These are phyloP conservation scores for Oldenlandia corymbosa DNA, from an alignment of 257 asterid genomes.

Conservation along the genomic window DNA sequence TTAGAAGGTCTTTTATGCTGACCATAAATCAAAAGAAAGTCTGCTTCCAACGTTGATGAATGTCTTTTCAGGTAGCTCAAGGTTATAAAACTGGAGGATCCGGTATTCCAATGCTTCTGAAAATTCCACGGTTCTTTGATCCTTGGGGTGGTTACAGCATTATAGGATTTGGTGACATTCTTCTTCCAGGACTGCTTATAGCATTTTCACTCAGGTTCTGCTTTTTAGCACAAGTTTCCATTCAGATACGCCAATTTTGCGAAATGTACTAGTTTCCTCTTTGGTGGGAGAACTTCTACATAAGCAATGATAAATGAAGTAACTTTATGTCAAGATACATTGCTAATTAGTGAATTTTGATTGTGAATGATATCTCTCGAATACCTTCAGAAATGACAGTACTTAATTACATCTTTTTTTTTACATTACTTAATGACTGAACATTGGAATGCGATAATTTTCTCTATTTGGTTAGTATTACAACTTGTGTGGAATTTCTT, in stretches of 20 bases:
- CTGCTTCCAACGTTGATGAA: slow-evolving; percentile 12
- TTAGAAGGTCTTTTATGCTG: slow-evolving; percentile 5
- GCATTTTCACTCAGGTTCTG: slow-evolving; percentile 79
- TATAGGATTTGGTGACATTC: slow-evolving; percentile 86
- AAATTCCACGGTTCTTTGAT: slow-evolving; percentile 82
- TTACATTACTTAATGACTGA: too few relatives aligned
- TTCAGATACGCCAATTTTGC: too few relatives aligned
- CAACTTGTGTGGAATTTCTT: too few relatives aligned
- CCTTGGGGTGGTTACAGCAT: slow-evolving; percentile 99
- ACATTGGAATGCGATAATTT: not conserved
- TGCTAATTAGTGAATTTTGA: too few relatives aligned
- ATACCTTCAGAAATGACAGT: not conserved
- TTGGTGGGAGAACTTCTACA: not conserved
- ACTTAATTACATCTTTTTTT: not conserved
- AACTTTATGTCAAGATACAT: too few relatives aligned
- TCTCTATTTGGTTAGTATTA: too few relatives aligned
- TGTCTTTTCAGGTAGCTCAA: slow-evolving; percentile 67
- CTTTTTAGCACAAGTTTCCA: not conserved
- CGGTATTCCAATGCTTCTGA: slow-evolving; percentile 86
- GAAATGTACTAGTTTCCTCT: too few relatives aligned
- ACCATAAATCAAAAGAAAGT: not conserved
- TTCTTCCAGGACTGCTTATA: slow-evolving; percentile 72
- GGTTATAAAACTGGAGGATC: slow-evolving; percentile 88
- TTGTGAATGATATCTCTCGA: not conserved
- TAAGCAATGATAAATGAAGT: not conserved